Evolutionary conservation across 305 asterid species (phyloP).

Genomic region (Fraxinus sp.): DNA sequence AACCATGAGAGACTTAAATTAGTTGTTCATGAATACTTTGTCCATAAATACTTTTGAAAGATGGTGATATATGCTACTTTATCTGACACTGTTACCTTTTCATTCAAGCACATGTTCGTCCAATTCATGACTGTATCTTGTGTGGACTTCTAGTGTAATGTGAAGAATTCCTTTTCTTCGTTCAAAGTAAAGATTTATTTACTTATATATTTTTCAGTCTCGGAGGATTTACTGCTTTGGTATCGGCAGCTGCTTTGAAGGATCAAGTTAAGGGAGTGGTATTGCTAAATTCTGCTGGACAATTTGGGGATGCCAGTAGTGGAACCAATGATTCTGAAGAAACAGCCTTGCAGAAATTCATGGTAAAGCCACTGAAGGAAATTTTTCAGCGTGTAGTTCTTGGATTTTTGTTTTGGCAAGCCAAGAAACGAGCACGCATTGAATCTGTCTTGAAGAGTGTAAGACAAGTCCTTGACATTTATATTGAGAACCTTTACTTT

Average conservation of each 20-base stretch:
- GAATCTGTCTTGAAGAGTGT: conserved; percentile 88
- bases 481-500: neutral
- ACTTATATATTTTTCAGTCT: conserved; percentile 53
- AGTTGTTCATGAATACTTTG: neutral
- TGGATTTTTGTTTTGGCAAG: conserved; percentile 90
- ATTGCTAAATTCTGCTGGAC: conserved; percentile 78
- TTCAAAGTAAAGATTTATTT: conserved; percentile 8
- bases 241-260: conserved; percentile 63
- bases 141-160: neutral
- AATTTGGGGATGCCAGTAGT: conserved; percentile 63
- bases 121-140: neutral
- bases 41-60: neutral
- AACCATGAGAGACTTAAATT: neutral
- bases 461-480: conserved; percentile 26
- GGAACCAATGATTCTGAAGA: conserved; percentile 51
- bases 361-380: conserved; percentile 74
- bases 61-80: neutral
- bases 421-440: conserved; percentile 85
- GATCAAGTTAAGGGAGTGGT: conserved; percentile 78
- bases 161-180: neutral
- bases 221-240: conserved; percentile 94
- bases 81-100: neutral
- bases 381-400: conserved; percentile 74
- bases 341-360: conserved; percentile 46
- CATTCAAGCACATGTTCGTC: neutral